Conservation (phyloP, 768 basidiomycete genomes). For the Boletus edulis region DNA sequence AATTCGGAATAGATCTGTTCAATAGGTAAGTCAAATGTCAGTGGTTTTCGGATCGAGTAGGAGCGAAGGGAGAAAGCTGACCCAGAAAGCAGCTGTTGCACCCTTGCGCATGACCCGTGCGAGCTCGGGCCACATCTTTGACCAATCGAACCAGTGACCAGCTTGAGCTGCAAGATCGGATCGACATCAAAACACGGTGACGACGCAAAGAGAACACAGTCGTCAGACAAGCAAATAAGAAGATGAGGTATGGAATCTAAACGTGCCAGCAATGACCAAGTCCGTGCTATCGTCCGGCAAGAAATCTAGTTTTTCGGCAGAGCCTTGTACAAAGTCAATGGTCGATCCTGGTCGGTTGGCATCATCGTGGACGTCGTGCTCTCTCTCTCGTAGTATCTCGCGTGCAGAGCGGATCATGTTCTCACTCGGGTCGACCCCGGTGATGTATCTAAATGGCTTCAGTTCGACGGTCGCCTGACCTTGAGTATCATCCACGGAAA, state of each 20-base stretch:
- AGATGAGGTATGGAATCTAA: background rate
- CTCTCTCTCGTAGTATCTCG: slow-evolving; percentile 8
- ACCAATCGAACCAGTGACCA: slow-evolving; percentile 81
- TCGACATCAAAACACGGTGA: too few relatives aligned
- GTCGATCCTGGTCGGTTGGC: slow-evolving; percentile 3
- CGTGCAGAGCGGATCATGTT: slow-evolving; percentile 65
- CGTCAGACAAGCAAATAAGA: too few relatives aligned
- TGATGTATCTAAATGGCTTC: slow-evolving; percentile 52
- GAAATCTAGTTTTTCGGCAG: slow-evolving; percentile 55
- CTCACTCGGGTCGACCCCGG: slow-evolving; percentile 73
- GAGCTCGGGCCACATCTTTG: slow-evolving; percentile 66
- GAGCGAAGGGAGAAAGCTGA: slow-evolving; percentile 26
- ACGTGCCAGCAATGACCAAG: slow-evolving; percentile 61
- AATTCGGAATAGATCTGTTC: slow-evolving; percentile 7
- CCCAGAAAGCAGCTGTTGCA: slow-evolving; percentile 76
- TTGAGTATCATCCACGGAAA: slow-evolving; percentile 19
- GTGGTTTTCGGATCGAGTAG: too few relatives aligned
- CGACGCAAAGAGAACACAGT: too few relatives aligned
- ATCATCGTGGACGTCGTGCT: slow-evolving; percentile 6
- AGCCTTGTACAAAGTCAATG: slow-evolving; percentile 34
- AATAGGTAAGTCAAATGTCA: too few relatives aligned
- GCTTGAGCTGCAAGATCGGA: slow-evolving; percentile 55
- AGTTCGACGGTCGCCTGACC: slow-evolving; percentile 71
- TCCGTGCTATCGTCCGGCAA: slow-evolving; percentile 57
- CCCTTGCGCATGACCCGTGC: slow-evolving; percentile 55